Base-by-base conservation (phyloP, 345 rosid species). In the Balakata baccata region DNA sequence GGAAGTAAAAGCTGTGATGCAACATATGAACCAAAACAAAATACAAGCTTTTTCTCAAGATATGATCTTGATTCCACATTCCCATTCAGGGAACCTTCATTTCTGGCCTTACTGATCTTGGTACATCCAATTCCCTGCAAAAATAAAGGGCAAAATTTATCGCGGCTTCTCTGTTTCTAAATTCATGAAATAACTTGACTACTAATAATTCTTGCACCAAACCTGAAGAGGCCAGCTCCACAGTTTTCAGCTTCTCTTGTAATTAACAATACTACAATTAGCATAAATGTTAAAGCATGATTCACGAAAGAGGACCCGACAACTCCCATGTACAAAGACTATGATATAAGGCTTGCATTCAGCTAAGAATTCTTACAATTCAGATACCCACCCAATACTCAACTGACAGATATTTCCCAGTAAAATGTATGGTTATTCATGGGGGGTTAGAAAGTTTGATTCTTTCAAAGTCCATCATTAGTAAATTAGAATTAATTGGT, bases 11-110 rank as follows among this genome's bases (percentile, higher is more conserved):
- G 79, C 81, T 90, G 94, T 77, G 98, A 89, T 12, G 98, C 94
- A 62, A 91, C 74, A 75, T 90, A 81, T 66, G 98, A 93, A 54
- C 98, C 98, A 81, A 90, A 91, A 86, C 96, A 91, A 83, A 91
- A 93, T 70, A 93, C 98, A 43, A 93, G 96, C 89, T 85, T 93
- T 86, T 93, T 93, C 76, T 93, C 98, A 59, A 93, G 98, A 84
- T 87, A 91, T 41, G 98, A 90, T 87, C 98, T 93, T 69, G 93
- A 90, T 76, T 90, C 94, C 64, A 86, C 74, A 81, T 88, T 89
- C 51, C 85, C 91, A 81, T 79, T 84, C 71, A 81, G 79, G 23
- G 90, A 89, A 53, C 90, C 97, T 80, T 88, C 94, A 50, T 75
- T 85, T 79, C 75, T 81, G 71, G 87, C 86, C 85, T 89, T 90